Conservation (phyloP, 2,329 filamentous ascomycete species). For the Septoria petroselini region DNA sequence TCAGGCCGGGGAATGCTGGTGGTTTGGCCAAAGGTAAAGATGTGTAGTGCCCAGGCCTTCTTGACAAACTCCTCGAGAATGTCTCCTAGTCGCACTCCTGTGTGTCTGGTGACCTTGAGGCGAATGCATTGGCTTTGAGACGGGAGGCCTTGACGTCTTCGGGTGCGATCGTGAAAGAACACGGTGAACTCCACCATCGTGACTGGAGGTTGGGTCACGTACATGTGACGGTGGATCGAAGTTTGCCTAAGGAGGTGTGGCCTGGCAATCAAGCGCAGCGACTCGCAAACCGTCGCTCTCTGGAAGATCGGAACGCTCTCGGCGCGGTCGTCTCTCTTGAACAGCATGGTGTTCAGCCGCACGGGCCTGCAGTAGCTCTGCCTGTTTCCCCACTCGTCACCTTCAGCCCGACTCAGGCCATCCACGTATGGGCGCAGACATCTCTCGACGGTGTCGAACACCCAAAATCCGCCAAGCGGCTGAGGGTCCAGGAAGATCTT, state of each 20-base stretch:
- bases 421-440: constrained; percentile 2
- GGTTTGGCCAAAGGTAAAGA: not conserved
- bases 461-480: not conserved
- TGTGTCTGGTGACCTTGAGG: not conserved
- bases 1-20: not conserved
- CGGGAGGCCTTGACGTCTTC: not conserved
- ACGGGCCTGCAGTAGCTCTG: constrained; percentile 6
- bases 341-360: constrained; percentile 15
- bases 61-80: constrained; percentile 2
- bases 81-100: constrained; percentile 13
- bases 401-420: not conserved
- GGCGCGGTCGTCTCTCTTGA: not conserved
- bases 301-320: not conserved
- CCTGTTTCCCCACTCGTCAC: not conserved
- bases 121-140: not conserved
- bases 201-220: constrained; percentile 16
- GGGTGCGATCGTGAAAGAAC: constrained; percentile 5
- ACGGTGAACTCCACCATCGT: constrained; percentile 4
- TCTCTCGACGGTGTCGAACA: not conserved
- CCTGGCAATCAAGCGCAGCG: constrained; percentile 3
- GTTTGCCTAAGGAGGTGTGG: constrained; percentile 5
- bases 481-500: constrained; percentile 12
- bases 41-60: not conserved
- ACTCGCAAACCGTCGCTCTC: constrained; percentile 16
- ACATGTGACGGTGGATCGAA: constrained; percentile 17